phyloP scores from a whole-genome alignment of 257 asterid genomes.

The Salvia hispanica region DNA sequence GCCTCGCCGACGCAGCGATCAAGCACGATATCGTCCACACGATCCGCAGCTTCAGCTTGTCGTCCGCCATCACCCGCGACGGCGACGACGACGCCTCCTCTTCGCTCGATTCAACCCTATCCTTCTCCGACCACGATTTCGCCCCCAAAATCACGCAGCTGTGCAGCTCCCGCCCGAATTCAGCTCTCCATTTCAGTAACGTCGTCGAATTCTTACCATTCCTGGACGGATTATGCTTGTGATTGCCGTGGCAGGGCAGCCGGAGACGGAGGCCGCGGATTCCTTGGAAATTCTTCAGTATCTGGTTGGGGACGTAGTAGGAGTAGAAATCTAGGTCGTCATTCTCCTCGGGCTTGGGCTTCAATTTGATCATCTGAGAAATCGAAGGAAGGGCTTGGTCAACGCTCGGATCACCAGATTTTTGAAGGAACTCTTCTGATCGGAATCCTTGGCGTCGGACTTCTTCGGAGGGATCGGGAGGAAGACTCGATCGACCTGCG shows the following conservation, averaged over 20 bases:
- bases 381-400: slow-evolving; percentile 44
- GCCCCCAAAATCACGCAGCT: slow-evolving; percentile 67
- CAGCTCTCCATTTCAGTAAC: slow-evolving; percentile 70
- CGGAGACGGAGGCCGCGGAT: slow-evolving; percentile 48
- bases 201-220: slow-evolving; percentile 22
- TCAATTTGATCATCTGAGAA: slow-evolving; percentile 38
- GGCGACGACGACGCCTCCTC: slow-evolving; percentile 9
- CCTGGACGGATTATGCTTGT: slow-evolving; percentile 17
- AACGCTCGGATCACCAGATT: slow-evolving; percentile 32
- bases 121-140: slow-evolving; percentile 39
- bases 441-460: slow-evolving; percentile 2
- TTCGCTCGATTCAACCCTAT: not conserved
- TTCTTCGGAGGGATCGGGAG: slow-evolving; percentile 45
- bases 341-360: slow-evolving; percentile 37
- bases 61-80: slow-evolving; percentile 42
- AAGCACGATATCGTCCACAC: slow-evolving; percentile 73
- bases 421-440: slow-evolving; percentile 35
- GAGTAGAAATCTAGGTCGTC: slow-evolving; percentile 39
- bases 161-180: slow-evolving; percentile 64
- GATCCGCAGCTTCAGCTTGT: slow-evolving; percentile 57
- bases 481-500: slow-evolving; percentile 44
- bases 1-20: slow-evolving; percentile 72
- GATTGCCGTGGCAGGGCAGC: slow-evolving; percentile 42
- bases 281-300: slow-evolving; percentile 45
- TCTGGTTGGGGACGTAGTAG: slow-evolving; percentile 38